Conservation (phyloP, 805 yeast genomes). For the Allodekkera sacchari region DNA sequence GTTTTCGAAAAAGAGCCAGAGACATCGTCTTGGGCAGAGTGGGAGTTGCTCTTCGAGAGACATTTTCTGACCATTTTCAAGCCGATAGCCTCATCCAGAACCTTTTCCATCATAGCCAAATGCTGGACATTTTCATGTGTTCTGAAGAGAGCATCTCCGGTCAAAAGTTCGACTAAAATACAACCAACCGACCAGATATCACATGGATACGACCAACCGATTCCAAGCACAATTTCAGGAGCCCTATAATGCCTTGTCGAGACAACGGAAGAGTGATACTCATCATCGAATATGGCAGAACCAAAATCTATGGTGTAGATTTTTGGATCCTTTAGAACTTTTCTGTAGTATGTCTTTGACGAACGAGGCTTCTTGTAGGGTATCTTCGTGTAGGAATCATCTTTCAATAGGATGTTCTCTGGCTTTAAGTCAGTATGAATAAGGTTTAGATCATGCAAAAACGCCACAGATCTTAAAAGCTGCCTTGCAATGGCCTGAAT, state of each 20-base stretch:
- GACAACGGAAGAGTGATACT: conserved; percentile 85
- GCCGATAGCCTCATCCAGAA: conserved; percentile 50
- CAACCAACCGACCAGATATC: conserved; percentile 98
- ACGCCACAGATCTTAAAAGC: conserved; percentile 75
- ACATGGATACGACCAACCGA: conserved; percentile 97
- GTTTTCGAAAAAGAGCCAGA: conserved; percentile 23
- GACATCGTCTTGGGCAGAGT: conserved; percentile 13
- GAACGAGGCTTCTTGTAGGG: conserved; percentile 21
- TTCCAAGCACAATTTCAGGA: conserved; percentile 88
- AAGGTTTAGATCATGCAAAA: conserved; percentile 79
- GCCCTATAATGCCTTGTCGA: conserved; percentile 96
- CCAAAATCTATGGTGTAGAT: conserved; percentile 95
- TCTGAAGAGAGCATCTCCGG: conserved; percentile 91
- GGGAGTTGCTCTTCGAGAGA: conserved; percentile 7
- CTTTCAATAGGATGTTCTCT: conserved; percentile 74
- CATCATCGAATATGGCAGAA: conserved; percentile 90
- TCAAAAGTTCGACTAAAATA: conserved; percentile 79
- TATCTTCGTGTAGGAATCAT: conserved; percentile 37
- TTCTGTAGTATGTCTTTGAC: conserved; percentile 15
- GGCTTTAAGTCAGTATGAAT: conserved; percentile 97
- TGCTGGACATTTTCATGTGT: conserved; percentile 95
- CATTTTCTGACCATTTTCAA: conserved; percentile 24
- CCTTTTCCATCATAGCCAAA: conserved; percentile 86
- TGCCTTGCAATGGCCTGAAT: conserved; percentile 86
- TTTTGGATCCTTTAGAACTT: conserved; percentile 63